A percentile compares a stretch with the other conserved stretches of the same genome.
Evolutionary conservation across 2,329 filamentous ascomycete species (phyloP).

Genomic region (Escovopsis sp.): DNA sequence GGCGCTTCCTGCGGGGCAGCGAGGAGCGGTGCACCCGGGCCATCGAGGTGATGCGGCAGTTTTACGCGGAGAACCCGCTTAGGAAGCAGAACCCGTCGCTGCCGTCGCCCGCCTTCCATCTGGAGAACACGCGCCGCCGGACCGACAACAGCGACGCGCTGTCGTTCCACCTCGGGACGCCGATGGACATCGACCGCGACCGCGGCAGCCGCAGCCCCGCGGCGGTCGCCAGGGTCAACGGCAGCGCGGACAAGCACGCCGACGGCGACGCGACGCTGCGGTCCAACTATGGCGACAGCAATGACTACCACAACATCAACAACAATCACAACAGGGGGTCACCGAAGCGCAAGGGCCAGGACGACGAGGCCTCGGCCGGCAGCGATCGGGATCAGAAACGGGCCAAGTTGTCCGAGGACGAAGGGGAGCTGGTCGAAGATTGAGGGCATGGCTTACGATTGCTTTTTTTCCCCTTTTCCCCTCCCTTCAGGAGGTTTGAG

Average conservation of each 20-base stretch:
- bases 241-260: constrained; percentile 17
- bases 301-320: constrained; percentile 14
- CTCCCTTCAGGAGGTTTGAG: too few relatives aligned
- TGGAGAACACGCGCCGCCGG: constrained; percentile 40
- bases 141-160: constrained; percentile 28
- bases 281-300: constrained; percentile 14
- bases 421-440: constrained; percentile 31
- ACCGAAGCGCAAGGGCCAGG: constrained; percentile 28
- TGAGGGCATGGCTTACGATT: constrained; percentile 2
- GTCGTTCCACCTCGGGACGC: constrained; percentile 36
- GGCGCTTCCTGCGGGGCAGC: constrained; percentile 61
- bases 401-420: constrained; percentile 31
- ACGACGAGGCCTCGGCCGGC: constrained; percentile 16
- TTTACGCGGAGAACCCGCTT: constrained; percentile 50
- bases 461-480: too few relatives aligned
- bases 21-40: constrained; percentile 56
- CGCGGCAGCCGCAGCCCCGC: constrained; percentile 34
- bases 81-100: constrained; percentile 39
- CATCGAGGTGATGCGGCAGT: constrained; percentile 60
- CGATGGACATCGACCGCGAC: constrained; percentile 33
- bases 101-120: constrained; percentile 38
- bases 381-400: constrained; percentile 28
- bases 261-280: constrained; percentile 22
- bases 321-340: constrained; percentile 20
- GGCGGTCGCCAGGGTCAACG: constrained; percentile 20